phyloP scores from a whole-genome alignment of 495 filamentous ascomycete genomes.

The Glutinoglossum americanum region DNA sequence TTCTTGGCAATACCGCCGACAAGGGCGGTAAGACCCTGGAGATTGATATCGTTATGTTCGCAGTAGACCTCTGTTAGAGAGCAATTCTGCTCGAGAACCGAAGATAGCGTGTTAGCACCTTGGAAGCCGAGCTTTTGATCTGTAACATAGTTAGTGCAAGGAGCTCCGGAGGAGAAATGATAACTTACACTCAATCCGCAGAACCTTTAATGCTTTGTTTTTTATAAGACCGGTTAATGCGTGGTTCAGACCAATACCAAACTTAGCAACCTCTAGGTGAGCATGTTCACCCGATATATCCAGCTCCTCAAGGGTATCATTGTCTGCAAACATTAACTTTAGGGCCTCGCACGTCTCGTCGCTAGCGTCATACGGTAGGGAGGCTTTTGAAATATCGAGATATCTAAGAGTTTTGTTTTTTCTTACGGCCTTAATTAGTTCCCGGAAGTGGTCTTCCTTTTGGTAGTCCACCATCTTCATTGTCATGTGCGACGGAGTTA shows the following conservation, averaged over 20 bases:
- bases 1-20: conserved; percentile 53
- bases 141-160: not conserved
- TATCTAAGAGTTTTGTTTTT: conserved; percentile 50
- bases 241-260: conserved; percentile 62
- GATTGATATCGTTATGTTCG: conserved; percentile 58
- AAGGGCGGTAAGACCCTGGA: conserved; percentile 56
- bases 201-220: conserved; percentile 51
- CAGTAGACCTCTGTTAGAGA: conserved; percentile 48
- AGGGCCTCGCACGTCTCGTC: conserved; percentile 54
- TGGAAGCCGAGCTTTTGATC: conserved; percentile 28
- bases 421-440: conserved; percentile 48
- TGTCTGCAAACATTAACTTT: conserved; percentile 53
- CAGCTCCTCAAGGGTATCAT: conserved; percentile 52
- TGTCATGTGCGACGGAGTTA: conserved; percentile 49
- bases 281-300: conserved; percentile 82
- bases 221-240: conserved; percentile 54
- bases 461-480: conserved; percentile 77
- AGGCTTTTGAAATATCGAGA: conserved; percentile 76
- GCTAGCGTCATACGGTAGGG: conserved; percentile 57
- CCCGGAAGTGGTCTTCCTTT: conserved; percentile 51
- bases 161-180: not conserved
- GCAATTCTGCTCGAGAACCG: conserved; percentile 47
- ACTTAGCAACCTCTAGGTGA: conserved; percentile 63
- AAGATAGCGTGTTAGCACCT: conserved; percentile 55
- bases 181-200: conserved; percentile 41